Conservation (phyloP, 2,329 filamentous ascomycete genomes). For the Xylaria sp. region DNA sequence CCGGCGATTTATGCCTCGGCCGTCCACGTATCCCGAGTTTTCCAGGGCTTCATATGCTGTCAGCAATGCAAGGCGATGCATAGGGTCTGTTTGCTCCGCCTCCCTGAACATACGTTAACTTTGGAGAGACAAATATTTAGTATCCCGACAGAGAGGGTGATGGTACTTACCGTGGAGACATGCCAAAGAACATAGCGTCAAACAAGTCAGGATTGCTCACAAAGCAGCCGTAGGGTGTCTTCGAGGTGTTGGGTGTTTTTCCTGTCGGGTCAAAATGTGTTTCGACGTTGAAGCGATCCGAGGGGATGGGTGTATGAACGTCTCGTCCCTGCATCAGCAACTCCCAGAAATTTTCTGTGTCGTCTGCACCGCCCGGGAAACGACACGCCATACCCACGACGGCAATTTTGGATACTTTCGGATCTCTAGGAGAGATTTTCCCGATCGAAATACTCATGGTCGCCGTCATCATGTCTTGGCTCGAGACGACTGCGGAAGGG, state of each 20-base stretch:
- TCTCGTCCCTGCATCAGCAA: conserved; percentile 33
- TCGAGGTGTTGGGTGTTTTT: conserved; percentile 29
- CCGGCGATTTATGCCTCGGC: too few species aligned
- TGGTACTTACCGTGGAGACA: too few species aligned
- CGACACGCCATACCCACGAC: background rate
- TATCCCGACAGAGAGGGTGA: too few species aligned
- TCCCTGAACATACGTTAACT: too few species aligned
- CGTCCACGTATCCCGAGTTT: too few species aligned
- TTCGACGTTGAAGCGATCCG: conserved; percentile 27
- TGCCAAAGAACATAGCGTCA: conserved; percentile 35
- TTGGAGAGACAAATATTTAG: too few species aligned
- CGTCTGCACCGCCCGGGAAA: background rate
- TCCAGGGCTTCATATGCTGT: conserved; percentile 73
- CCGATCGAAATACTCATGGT: background rate
- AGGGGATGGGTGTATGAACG: conserved; percentile 33
- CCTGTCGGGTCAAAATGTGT: conserved; percentile 35
- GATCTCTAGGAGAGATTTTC: background rate
- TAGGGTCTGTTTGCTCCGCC: conserved; percentile 59
- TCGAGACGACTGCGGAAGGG: background rate
- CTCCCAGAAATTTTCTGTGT: conserved; percentile 4
- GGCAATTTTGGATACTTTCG: background rate
- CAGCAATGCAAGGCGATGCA: conserved; percentile 66
- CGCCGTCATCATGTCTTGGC: background rate
- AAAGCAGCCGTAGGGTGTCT: conserved; percentile 24
- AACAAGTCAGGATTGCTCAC: conserved; percentile 33